Evolutionary conservation across 2,329 filamentous ascomycete species (phyloP), one percentile per base, ranked within the genome.

Genomic region (Chrysoporthe austroafricana): DNA sequence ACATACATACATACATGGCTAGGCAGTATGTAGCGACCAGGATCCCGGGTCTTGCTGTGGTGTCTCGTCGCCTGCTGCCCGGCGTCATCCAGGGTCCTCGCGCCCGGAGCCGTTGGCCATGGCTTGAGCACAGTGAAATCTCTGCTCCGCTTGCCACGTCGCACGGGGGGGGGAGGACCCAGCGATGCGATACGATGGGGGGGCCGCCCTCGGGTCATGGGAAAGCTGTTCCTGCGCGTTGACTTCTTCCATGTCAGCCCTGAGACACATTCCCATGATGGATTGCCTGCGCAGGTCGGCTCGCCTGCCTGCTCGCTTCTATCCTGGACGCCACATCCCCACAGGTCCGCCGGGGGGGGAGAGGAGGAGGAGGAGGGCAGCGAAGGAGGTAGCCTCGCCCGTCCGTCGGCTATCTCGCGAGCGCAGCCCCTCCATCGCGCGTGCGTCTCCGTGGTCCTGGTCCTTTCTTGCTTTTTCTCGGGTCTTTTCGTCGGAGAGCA

Each of bases 101-200:
- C 11, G 32, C 54, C 34, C 32, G 54, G 34, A 57, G 34, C 54
- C 54, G 54, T 57, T 57, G 54, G 54, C 9, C 54, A 39, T 57
- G 54, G 50, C 50, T 39, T 36, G 54, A 57, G 54, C 32, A 57
- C 54, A 57, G 50, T 54, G 50, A 54, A 54, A 54, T 54, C 21
- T 54, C 54, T 39, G 54, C 54, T 39, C 54, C 54, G 54, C 54
- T 57, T 57, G 54, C 54, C 54, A 57, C 54, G 54, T 57, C 54
- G 54, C 54, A 57, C 34, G 14, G 54, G 54, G 54, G 34, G 32
- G 34, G 8, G 16, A 4, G 54, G 54, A 14, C 54, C 34, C 44
- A 39, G 13, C 32, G 54, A n/a, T 39, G 54, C 14, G 26, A 34
- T 46, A 11, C 21, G 21, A 52, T 32, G n/a, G 48, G 21, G 21